Conservation (phyloP, 768 basidiomycete genomes). For the Kwoniella europaea region DNA sequence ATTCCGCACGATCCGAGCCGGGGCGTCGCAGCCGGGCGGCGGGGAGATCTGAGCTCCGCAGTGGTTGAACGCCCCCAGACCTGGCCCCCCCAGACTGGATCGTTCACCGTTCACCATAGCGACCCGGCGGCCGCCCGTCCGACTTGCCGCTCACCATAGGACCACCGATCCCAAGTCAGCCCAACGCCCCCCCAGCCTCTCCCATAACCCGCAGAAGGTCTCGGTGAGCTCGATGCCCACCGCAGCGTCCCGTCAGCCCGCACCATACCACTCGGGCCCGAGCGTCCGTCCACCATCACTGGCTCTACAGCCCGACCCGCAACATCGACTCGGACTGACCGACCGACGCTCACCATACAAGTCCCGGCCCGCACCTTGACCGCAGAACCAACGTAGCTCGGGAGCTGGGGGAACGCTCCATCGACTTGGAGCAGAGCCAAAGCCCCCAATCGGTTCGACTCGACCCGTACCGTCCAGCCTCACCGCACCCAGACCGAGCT, state of each 20-base stretch:
- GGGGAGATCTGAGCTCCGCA: background rate
- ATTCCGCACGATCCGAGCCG: constrained; percentile 11
- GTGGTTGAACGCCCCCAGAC: background rate
- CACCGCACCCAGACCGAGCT: background rate
- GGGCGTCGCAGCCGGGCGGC: constrained; percentile 1
- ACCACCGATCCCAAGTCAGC: background rate
- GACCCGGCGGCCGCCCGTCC: background rate
- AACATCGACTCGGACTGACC: background rate
- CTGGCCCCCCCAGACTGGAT: background rate
- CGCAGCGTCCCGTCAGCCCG: too few species aligned
- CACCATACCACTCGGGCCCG: background rate
- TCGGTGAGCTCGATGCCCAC: too few species aligned
- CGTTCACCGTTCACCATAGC: background rate
- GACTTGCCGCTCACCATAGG: background rate
- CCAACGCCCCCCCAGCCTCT: background rate
- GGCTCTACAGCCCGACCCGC: too few species aligned
- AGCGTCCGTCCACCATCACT: background rate
- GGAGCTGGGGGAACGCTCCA: background rate
- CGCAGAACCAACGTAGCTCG: too few species aligned
- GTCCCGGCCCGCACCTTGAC: too few species aligned
- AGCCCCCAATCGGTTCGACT: background rate
- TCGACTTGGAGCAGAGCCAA: background rate
- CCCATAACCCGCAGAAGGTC: too few species aligned
- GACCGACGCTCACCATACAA: background rate
- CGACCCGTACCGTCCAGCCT: too few species aligned